Evolutionary conservation across 139 green algal species (phyloP).

Genomic region (Chlorella sp.): DNA sequence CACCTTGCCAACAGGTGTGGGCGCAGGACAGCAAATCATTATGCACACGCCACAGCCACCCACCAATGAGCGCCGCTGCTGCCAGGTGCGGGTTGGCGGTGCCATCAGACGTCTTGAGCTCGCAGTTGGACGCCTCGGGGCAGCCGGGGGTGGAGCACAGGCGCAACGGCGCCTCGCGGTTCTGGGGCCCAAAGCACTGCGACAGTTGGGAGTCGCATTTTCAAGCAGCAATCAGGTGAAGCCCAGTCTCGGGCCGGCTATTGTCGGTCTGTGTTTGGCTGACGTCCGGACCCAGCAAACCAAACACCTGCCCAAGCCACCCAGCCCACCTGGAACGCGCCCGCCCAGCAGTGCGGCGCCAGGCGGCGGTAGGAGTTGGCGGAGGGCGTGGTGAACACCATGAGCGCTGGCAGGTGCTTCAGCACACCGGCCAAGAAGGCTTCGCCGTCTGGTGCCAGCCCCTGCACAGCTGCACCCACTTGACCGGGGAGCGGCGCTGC

Average conservation of each 20-base stretch:
- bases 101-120: slow-evolving; percentile 66
- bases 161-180: slow-evolving; percentile 62
- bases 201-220: too few relatives aligned
- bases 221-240: slow-evolving; percentile 22
- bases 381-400: slow-evolving; percentile 53
- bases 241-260: too few relatives aligned
- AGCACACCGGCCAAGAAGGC: slow-evolving; percentile 69
- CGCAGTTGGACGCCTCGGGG: slow-evolving; percentile 33
- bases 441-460: neutral
- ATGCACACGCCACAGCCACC: neutral
- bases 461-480: neutral
- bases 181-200: slow-evolving; percentile 48
- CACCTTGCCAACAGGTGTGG: too few relatives aligned
- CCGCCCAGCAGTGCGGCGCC: slow-evolving; percentile 55
- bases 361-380: slow-evolving; percentile 58
- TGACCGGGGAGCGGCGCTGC: too few relatives aligned
- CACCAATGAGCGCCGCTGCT: slow-evolving; percentile 50
- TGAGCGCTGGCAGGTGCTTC: slow-evolving; percentile 57
- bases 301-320: neutral
- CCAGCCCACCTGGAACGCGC: slow-evolving; percentile 47
- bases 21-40: neutral
- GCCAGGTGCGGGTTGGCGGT: slow-evolving; percentile 75
- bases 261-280: neutral
- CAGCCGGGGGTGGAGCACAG: slow-evolving; percentile 7
- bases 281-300: too few relatives aligned